These are phyloP conservation scores for Pseudogymnoascus sp. DNA, from an alignment of 2,329 filamentous ascomycete species.

Conservation along the genomic window DNA sequence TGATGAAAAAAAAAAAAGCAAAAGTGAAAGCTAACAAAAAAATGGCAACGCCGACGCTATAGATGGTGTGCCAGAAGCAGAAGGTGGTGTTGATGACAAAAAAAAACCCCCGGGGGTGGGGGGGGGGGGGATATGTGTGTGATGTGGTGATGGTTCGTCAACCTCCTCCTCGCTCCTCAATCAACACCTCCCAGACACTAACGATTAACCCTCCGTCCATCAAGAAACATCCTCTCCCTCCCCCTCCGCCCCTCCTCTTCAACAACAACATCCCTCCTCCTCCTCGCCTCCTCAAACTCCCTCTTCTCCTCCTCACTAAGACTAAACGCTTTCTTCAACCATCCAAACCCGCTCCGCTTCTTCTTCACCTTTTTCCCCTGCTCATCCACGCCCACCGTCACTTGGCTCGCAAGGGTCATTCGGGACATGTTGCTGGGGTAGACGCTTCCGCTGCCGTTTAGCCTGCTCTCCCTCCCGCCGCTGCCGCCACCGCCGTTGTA, in stretches of 20 bases:
- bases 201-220: background rate
- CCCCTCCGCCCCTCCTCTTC: background rate
- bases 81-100: background rate
- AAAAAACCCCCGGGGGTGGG: too few species aligned
- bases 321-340: conserved; percentile 59
- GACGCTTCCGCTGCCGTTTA: conserved; percentile 20
- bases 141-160: background rate
- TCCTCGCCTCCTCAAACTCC: conserved; percentile 47
- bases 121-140: too few species aligned
- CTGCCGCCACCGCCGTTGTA: too few species aligned
- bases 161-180: background rate
- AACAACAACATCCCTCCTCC: conserved; percentile 13
- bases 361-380: conserved; percentile 43
- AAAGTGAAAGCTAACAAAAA: background rate
- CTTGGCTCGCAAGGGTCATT: conserved; percentile 27
- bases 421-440: conserved; percentile 37
- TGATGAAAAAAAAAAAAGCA: background rate
- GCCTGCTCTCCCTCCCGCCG: conserved; percentile 37
- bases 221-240: background rate
- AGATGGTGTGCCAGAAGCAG: background rate
- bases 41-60: background rate
- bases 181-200: too few species aligned
- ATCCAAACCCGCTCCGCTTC: conserved; percentile 59
- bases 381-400: background rate
- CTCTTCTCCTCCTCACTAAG: conserved; percentile 54